These are phyloP conservation scores for Hanseniaspora guilliermondii DNA, from an alignment of 805 yeast genomes.

Conservation along the genomic window DNA sequence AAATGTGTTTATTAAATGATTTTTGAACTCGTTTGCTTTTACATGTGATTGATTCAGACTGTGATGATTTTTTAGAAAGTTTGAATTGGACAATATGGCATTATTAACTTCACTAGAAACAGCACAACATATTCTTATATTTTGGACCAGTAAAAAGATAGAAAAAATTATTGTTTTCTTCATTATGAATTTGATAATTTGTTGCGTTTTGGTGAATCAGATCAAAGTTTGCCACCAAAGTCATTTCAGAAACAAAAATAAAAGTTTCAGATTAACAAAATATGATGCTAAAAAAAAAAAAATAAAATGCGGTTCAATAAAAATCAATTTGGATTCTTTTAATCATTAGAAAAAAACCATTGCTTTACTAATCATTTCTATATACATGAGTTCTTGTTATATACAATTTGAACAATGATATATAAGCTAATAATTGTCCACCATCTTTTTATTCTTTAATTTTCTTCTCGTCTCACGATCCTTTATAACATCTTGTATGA, in stretches of 20 bases:
- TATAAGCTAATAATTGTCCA: neutral
- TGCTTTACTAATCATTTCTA: neutral
- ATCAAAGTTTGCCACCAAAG: too few species aligned
- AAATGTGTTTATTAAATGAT: neutral
- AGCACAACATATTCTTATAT: neutral
- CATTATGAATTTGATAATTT: too few species aligned
- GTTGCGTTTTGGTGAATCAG: too few species aligned
- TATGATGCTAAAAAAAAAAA: too few species aligned
- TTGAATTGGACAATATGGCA: neutral
- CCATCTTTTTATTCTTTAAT: neutral
- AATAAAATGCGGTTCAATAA: too few species aligned
- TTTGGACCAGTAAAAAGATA: neutral
- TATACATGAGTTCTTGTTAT: neutral
- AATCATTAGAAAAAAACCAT: too few species aligned
- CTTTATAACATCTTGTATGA: neutral
- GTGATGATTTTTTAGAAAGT: neutral
- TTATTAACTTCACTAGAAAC: neutral
- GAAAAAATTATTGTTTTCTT: neutral
- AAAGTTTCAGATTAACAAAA: too few species aligned
- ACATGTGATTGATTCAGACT: neutral
- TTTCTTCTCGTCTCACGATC: neutral
- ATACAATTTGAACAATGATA: too few species aligned
- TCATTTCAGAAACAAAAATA: too few species aligned
- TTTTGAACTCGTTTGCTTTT: conserved; percentile 2
- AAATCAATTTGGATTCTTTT: too few species aligned